These are phyloP conservation scores for Sechiopsis laciniata DNA, from an alignment of 306 rosid genomes.

Conservation along the genomic window DNA sequence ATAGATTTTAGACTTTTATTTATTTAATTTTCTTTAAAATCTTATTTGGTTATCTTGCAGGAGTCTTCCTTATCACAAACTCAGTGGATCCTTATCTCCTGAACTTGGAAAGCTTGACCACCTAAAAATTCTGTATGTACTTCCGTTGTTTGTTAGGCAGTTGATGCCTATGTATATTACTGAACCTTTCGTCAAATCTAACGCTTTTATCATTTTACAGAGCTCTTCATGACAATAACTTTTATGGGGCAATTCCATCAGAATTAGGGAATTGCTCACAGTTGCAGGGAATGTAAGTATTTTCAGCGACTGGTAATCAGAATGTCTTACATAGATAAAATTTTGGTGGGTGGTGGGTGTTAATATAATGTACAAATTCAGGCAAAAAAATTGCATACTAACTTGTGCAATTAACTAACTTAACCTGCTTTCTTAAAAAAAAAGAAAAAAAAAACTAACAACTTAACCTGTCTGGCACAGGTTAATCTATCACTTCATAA, in stretches of 20 bases:
- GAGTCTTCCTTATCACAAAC: constrained; percentile 62
- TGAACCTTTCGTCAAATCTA: constrained; percentile 15
- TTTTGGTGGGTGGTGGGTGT: neutral
- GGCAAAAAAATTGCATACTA: neutral
- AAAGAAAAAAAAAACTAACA: neutral
- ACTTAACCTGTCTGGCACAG: neutral
- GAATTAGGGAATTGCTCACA: constrained; percentile 86
- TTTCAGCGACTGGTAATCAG: neutral
- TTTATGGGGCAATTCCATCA: constrained; percentile 83
- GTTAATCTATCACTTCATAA: neutral
- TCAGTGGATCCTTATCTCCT: constrained; percentile 70
- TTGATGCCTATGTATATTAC: constrained; percentile 19
- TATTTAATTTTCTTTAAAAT: constrained; percentile 27
- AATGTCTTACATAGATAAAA: neutral
- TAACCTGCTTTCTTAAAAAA: too few species aligned
- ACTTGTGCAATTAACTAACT: neutral
- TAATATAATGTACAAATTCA: neutral
- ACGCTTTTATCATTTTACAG: constrained; percentile 42
- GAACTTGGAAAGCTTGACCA: constrained; percentile 86
- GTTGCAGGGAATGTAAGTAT: constrained; percentile 66
- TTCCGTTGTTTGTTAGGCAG: constrained; percentile 11
- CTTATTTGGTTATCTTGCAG: constrained; percentile 44
- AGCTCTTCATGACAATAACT: constrained; percentile 71
- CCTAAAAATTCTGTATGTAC: constrained; percentile 70
- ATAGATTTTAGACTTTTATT: constrained; percentile 6